phyloP scores from a whole-genome alignment of 768 basidiomycete genomes.

The Sistotremastrum niveocremeum region DNA sequence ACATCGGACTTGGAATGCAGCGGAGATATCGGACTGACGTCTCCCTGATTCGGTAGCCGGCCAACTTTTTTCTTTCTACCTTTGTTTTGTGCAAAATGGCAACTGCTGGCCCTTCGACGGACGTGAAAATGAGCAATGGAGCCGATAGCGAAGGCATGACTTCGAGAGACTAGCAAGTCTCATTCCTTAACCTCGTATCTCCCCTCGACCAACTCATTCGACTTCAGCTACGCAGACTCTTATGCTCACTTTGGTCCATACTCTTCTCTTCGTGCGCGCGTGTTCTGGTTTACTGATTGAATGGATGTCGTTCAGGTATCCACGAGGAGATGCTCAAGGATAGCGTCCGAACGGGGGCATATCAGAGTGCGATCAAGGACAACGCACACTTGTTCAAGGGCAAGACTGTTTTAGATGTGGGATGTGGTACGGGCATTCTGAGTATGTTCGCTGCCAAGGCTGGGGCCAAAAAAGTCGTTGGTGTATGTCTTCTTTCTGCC shows the following conservation, averaged over 20 bases:
- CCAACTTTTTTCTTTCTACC: neutral
- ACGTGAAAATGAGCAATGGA: slow-evolving; percentile 7
- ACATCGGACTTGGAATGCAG: no score
- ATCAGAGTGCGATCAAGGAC: slow-evolving; percentile 88
- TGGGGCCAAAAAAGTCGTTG: slow-evolving; percentile 87
- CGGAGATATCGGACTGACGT: no score
- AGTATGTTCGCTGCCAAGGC: slow-evolving; percentile 98
- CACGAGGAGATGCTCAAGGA: slow-evolving; percentile 99
- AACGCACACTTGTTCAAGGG: slow-evolving; percentile 92
- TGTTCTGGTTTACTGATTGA: neutral
- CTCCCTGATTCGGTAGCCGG: no score
- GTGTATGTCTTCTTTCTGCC: slow-evolving; percentile 36
- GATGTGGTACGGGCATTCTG: slow-evolving; percentile 95
- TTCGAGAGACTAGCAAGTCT: slow-evolving; percentile 66
- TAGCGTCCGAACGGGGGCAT: slow-evolving; percentile 85
- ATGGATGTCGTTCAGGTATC: slow-evolving; percentile 44
- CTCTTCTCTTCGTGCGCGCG: neutral
- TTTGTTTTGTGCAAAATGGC: slow-evolving; percentile 10
- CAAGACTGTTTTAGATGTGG: slow-evolving; percentile 95
- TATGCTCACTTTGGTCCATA: slow-evolving; percentile 84
- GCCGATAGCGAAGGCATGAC: slow-evolving; percentile 37
- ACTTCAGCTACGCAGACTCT: slow-evolving; percentile 78
- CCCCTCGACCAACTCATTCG: slow-evolving; percentile 1
- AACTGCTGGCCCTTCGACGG: slow-evolving; percentile 17
- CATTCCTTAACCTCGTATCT: slow-evolving; percentile 18